Base-by-base conservation (phyloP, 2,329 filamentous ascomycete genomes). In the Diaporthe helianthi region DNA sequence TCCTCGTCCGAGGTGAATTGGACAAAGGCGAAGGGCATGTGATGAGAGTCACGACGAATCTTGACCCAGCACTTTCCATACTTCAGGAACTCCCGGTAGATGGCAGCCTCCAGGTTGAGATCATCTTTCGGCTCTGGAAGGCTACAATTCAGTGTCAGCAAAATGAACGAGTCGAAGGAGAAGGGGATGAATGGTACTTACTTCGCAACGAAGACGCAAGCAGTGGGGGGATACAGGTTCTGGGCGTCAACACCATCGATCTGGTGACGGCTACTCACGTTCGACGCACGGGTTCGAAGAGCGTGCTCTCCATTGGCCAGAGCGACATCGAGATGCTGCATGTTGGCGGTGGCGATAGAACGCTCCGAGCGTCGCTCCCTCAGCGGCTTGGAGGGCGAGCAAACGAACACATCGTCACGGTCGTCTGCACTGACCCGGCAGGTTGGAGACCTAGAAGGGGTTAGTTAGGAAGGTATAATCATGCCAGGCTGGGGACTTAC, bases 131-230 rank as follows among this genome's bases (percentile, higher is more conserved):
- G 75, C 72, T 87, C 83, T 0, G 85, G 81, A 2, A 90, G 81
- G 69, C 88, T 90, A 41, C 58, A 8, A 90, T 41, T 6, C 55
- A 15, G 36, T 6, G 60, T 76, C 69, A 75, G 73, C 65, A 13
- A 24, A 36, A 49, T 17, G 29, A 47, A 24, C 41, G 15, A 33
- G 26, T 10, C 15, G 51, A 19, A 19, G 44, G 60, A 41, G n/a
- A 12, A 29, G 31, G 15, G 26, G 29, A 4, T 15, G 19, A 13
- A 4, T 15, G 19, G 10, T 8, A 81, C 86, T 81, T 82, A 90
- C 89, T 91, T 91, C 38, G 89, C 89, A 46, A 90, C 87, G 73
- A 91, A 91, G 44, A 90, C 82, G 74, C 89, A 90, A 47, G 86
- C 85, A 9, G 82, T 83, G 0, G 87, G 81, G 0, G 86, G 83